Evolutionary conservation across 1,284 basidiomycete genomes (phyloP).

Genomic region (Polyporus tsugae): DNA sequence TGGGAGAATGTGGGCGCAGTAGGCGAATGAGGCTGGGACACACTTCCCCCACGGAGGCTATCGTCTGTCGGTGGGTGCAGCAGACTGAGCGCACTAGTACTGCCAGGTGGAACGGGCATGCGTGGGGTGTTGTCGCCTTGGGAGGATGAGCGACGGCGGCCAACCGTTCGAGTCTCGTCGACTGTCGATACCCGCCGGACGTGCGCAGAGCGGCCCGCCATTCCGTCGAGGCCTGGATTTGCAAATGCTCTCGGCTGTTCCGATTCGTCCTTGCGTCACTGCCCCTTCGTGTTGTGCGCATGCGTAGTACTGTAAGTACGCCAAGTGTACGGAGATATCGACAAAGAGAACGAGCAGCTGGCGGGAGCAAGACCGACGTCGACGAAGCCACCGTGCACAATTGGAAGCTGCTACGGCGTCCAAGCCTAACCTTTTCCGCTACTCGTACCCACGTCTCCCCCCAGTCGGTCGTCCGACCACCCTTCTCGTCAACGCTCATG

Average conservation of each 20-base stretch:
- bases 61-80: conserved; percentile 20
- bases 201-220: conserved; percentile 34
- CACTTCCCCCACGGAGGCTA: neutral
- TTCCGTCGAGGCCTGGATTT: conserved; percentile 7
- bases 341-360: neutral
- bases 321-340: too few relatives aligned
- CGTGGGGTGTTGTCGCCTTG: conserved; percentile 40
- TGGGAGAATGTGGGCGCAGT: neutral
- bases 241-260: neutral
- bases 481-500: conserved; percentile 21
- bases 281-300: neutral
- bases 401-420: conserved; percentile 3
- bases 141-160: conserved; percentile 39
- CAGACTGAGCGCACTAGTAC: conserved; percentile 16
- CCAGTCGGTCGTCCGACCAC: neutral
- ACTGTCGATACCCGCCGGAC: conserved; percentile 24
- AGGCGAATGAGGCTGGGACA: neutral
- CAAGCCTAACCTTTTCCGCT: conserved; percentile 8
- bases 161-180: conserved; percentile 27
- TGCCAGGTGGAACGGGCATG: conserved; percentile 15
- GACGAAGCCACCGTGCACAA: neutral
- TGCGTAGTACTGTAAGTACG: too few relatives aligned
- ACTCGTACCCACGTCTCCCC: conserved; percentile 3
- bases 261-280: neutral
- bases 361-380: neutral